phyloP scores from a whole-genome alignment of 2,329 filamentous ascomycete species.

The Penicillium sp. region DNA sequence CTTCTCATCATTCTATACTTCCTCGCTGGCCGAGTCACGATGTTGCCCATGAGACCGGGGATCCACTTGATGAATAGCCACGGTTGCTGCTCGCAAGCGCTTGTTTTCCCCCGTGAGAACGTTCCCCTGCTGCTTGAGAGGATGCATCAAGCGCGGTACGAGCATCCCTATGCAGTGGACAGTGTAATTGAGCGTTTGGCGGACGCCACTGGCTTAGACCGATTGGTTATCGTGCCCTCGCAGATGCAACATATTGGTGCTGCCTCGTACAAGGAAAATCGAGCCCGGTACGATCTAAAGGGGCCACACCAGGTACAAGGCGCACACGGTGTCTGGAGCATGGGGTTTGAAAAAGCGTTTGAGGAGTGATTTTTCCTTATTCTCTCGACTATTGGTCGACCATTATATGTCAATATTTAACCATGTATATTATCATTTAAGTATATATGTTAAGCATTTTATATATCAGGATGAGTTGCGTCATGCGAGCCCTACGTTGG shows the following conservation, averaged over 20 bases:
- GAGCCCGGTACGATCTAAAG: conserved; percentile 22
- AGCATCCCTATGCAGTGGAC: conserved; percentile 26
- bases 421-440: not conserved
- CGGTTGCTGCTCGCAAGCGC: conserved; percentile 52
- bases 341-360: conserved; percentile 29
- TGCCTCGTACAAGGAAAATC: conserved; percentile 30
- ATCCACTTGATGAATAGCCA: conserved; percentile 49
- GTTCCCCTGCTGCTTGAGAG: conserved; percentile 23
- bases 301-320: conserved; percentile 26
- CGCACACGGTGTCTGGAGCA: conserved; percentile 32
- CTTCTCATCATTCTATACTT: conserved; percentile 45
- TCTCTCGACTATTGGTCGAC: not conserved
- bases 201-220: conserved; percentile 21
- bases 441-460: not conserved
- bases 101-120: conserved; percentile 48
- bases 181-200: conserved; percentile 28
- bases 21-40: conserved; percentile 46
- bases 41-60: conserved; percentile 42
- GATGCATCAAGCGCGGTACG: conserved; percentile 22
- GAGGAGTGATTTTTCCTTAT: not conserved
- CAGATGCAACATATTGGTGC: conserved; percentile 33
- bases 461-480: too few relatives aligned
- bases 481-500: not conserved
- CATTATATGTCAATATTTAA: not conserved
- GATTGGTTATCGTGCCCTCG: conserved; percentile 29